A percentile compares a stretch with the other conserved stretches of the same genome.
Evolutionary conservation across 192 early-diverging fungal species (phyloP).

Genomic region (Backusella australiensis): DNA sequence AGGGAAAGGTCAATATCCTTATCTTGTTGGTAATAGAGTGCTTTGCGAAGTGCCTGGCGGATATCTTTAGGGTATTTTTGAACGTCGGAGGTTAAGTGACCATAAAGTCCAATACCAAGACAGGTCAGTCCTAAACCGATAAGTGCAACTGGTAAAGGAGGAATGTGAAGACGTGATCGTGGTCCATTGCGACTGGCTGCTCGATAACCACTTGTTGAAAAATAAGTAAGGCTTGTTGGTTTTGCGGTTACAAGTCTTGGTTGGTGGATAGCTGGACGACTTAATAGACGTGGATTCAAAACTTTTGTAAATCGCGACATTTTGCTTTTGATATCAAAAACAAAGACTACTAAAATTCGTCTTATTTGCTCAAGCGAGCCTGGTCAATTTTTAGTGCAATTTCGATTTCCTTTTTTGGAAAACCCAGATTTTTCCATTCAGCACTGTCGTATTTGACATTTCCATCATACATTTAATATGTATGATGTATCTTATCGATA

Average conservation of each 20-base stretch:
- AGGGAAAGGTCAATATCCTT: slow-evolving; percentile 43
- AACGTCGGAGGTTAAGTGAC: slow-evolving; percentile 49
- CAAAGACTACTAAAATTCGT: background rate
- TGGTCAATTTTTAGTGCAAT: background rate
- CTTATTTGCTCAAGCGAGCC: background rate
- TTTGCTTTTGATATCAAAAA: background rate
- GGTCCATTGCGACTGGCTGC: background rate
- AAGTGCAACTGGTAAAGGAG: slow-evolving; percentile 38
- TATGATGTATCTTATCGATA: no score
- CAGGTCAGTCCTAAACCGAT: slow-evolving; percentile 39
- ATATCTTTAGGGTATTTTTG: slow-evolving; percentile 52
- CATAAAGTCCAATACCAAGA: slow-evolving; percentile 43
- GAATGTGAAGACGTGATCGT: slow-evolving; percentile 20
- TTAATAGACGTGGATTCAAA: background rate
- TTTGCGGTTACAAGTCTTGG: background rate
- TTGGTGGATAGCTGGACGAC: background rate
- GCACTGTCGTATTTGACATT: background rate
- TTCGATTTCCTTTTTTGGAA: background rate
- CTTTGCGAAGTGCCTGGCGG: slow-evolving; percentile 49
- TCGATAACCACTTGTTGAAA: background rate
- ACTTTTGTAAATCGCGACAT: background rate
- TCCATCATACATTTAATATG: no score
- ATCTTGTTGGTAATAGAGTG: slow-evolving; percentile 54
- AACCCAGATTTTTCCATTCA: background rate
- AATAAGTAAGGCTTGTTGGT: background rate